A percentile compares a stretch with the other conserved stretches of the same genome.
phyloP scores from a whole-genome alignment of 2,329 filamentous ascomycete species.

The Fusarium oxysporum region DNA sequence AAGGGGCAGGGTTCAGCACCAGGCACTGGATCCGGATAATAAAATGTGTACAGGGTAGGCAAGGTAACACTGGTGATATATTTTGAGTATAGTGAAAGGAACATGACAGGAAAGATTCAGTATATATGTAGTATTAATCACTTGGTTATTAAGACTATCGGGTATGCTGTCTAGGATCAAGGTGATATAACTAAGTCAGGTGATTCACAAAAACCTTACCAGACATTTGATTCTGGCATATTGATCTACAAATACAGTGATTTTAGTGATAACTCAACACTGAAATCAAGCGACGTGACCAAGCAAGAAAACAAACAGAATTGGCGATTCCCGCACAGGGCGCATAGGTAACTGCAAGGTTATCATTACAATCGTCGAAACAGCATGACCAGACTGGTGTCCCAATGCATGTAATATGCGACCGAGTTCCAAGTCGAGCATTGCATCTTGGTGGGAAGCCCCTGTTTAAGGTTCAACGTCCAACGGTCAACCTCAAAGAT shows the following conservation, averaged over 20 bases:
- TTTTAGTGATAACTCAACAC: too few relatives aligned
- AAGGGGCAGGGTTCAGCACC: not conserved
- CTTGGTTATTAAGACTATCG: not conserved
- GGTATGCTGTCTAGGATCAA: not conserved
- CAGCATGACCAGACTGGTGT: not conserved
- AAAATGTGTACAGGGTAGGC: not conserved
- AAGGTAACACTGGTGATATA: not conserved
- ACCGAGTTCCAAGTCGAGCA: not conserved
- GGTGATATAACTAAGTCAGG: not conserved
- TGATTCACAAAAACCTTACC: not conserved
- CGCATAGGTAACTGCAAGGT: not conserved
- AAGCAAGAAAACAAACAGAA: not conserved
- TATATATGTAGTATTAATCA: not conserved
- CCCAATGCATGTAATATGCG: not conserved
- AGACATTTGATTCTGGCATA: not conserved
- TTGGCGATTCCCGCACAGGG: too few relatives aligned
- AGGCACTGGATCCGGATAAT: not conserved
- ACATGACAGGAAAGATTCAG: not conserved
- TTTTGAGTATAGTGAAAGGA: not conserved
- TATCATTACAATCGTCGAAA: not conserved
- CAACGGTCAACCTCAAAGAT: constrained; percentile 39
- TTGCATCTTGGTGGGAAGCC: constrained; percentile 18
- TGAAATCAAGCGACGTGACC: not conserved
- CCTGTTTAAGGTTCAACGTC: constrained; percentile 32
- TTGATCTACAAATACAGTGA: not conserved